phyloP scores from a whole-genome alignment of 768 basidiomycete species.

The Hygrocybe coccinea region DNA sequence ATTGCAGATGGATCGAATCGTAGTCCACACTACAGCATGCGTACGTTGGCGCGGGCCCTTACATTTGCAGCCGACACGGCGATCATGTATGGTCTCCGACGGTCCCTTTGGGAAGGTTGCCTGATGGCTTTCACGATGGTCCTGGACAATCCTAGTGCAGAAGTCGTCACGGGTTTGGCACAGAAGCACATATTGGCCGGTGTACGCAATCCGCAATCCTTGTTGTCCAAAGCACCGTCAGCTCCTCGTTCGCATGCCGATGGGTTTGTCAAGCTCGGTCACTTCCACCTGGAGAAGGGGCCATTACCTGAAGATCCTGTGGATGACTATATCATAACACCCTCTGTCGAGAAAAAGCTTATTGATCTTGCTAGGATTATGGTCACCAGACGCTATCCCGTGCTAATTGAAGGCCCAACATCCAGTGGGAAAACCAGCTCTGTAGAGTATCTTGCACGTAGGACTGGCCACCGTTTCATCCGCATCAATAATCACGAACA shows the following conservation, averaged over 20 bases:
- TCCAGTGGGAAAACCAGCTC: slow-evolving; percentile 97
- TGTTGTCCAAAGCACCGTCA: slow-evolving; percentile 65
- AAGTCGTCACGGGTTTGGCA: slow-evolving; percentile 60
- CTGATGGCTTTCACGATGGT: slow-evolving; percentile 98
- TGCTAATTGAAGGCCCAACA: slow-evolving; percentile 96
- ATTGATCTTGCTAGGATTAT: slow-evolving; percentile 91
- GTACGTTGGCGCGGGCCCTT: slow-evolving; percentile 85
- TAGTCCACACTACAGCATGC: slow-evolving; percentile 94
- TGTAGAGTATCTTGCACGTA: slow-evolving; percentile 87
- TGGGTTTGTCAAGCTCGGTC: slow-evolving; percentile 78
- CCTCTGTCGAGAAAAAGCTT: slow-evolving; percentile 92
- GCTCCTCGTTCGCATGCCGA: slow-evolving; percentile 45
- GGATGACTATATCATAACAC: slow-evolving; percentile 90
- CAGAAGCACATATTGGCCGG: slow-evolving; percentile 74
- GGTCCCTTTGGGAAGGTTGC: slow-evolving; percentile 94
- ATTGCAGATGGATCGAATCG: slow-evolving; percentile 93
- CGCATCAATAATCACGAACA: slow-evolving; percentile 99
- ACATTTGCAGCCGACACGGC: slow-evolving; percentile 85
- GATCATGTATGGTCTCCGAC: slow-evolving; percentile 67
- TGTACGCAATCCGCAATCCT: slow-evolving; percentile 72
- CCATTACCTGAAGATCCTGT: slow-evolving; percentile 54
- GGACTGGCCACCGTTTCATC: slow-evolving; percentile 92
- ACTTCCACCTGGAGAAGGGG: slow-evolving; percentile 85
- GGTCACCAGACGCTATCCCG: slow-evolving; percentile 82
- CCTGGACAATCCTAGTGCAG: slow-evolving; percentile 67